Base-by-base conservation (phyloP, 345 rosid genomes). In the Erysimum cheiranthoides region DNA sequence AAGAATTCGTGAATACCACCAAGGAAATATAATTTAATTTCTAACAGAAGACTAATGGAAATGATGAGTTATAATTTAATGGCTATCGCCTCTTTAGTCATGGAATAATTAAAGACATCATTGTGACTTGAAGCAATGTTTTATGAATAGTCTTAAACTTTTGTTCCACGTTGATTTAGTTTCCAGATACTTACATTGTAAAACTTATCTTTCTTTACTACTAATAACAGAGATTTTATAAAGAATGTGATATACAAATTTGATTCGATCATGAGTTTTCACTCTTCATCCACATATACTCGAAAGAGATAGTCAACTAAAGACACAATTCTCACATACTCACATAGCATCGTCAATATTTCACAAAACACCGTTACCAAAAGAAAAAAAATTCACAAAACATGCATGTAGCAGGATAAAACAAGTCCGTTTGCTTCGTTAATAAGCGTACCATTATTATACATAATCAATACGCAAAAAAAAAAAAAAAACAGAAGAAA, bases 41-140 rank as follows among this genome's bases (percentile, higher is more conserved):
- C 31, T 0, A 66, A 9, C 1, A 14, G 0, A 46, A 38, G 30
- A 12, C 32, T 47, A 50, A 39, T 67, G 45, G 4, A 28, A 28
- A 35, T 34, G 21, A 45, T 10, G 8, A 8, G 21, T 45, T 7
- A 21, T 74, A 31, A 50, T 68, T 10, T 61, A 72, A 14, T 61
- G 18, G n/a, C 7, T 72, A 2, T 21, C 58, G 10, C 52, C 5
- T 38, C 30, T 31, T 30, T 74, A 35, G 30, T 59, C 60, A 31
- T 6, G 25, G 68, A 49, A 67, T 66, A 27, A 49, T 66, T 5
- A 45, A 35, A 58, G 21, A 39, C 54, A 67, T 61, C 17, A 31
- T 38, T 51, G 74, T 68, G 54, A 42, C 74, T 69, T 68, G 59
- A 61, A 76, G 64, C 50, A 68, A 68, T 52, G 79, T 68, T 68